Evolutionary conservation across 2,329 filamentous ascomycete genomes (phyloP), one percentile per base, ranked within the genome.

Genomic region (Exophiala dermatitidis): DNA sequence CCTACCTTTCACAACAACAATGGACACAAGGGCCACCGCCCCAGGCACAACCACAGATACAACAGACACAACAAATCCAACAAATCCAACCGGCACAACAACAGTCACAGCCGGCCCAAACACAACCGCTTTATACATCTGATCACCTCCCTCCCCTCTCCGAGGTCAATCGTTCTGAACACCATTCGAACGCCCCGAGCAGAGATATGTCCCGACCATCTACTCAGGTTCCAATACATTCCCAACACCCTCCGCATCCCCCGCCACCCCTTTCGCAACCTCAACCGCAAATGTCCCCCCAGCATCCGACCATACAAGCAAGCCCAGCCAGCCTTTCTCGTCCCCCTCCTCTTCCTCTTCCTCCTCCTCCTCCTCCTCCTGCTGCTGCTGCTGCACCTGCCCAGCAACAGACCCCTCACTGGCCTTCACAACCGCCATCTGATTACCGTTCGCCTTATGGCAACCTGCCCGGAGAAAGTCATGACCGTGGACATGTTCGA

Each of bases 131-230:
- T 55, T 59, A 62, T 57, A 52, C 49, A 38, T 37, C 44, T 30
- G 58, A 60, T 10, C 50, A 58, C 33, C 61, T 62, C 34, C 61
- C 61, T 45, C 54, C 60, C 29, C 40, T 63, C 32, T 54, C 60
- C 2, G 60, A 63, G 30, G 45, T 60, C 48, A 48, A 44, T 54
- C 53, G 53, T 33, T 37, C 53, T n/a, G 59, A 61, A 32, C 43
- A 40, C 30, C n/a, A 41, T 49, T 40, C 54, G n/a, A 40, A 41
- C 36, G 26, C 52, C 41, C 44, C 37, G 38, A 38, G 48, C 10
- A 51, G 45, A 53, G 58, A 60, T 19, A 61, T 61, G 57, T 46
- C 58, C 26, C 48, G 58, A 43, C 54, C 56, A 51, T 38, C 57
- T 34, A 45, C 50, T n/a, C 60, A 61, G 52, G 40, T 50, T 37